Conservation (phyloP, 306 rosid genomes). For the Comarum palustre region DNA sequence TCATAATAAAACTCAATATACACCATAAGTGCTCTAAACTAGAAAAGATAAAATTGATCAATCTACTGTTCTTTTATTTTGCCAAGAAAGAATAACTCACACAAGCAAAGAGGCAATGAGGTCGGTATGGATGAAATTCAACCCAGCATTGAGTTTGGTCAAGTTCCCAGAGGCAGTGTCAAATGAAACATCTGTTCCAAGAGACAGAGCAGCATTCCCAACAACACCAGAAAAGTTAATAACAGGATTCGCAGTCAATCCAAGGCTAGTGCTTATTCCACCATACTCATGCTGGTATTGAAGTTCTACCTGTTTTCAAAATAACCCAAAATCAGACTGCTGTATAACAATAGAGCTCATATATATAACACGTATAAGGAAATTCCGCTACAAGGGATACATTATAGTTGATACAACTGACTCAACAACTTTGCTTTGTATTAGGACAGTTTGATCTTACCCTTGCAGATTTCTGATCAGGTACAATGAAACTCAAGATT, state of each 20-base stretch:
- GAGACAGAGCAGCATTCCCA: constrained; percentile 58
- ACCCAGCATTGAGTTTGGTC: constrained; percentile 67
- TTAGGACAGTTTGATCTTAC: constrained; percentile 32
- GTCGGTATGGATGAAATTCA: constrained; percentile 69
- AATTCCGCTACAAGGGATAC: background rate
- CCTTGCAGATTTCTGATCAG: constrained; percentile 93
- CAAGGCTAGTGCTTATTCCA: constrained; percentile 83
- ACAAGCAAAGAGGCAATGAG: constrained; percentile 72
- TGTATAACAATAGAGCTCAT: background rate
- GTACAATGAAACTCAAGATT: constrained; percentile 71
- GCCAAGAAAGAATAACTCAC: constrained; percentile 41
- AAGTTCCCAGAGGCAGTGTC: constrained; percentile 87
- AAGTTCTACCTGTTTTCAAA: constrained; percentile 66
- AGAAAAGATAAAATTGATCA: background rate
- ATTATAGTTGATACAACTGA: background rate
- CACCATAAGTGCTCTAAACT: background rate
- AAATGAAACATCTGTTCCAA: constrained; percentile 79
- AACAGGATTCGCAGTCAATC: constrained; percentile 81
- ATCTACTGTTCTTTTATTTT: background rate
- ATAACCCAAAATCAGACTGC: background rate
- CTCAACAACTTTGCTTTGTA: background rate
- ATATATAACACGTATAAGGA: background rate
- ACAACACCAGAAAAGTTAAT: constrained; percentile 86
- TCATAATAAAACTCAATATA: background rate
- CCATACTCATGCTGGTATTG: constrained; percentile 90